phyloP scores from a whole-genome alignment of 2,329 filamentous ascomycete species.

The Rhexocercosporidium sp. region DNA sequence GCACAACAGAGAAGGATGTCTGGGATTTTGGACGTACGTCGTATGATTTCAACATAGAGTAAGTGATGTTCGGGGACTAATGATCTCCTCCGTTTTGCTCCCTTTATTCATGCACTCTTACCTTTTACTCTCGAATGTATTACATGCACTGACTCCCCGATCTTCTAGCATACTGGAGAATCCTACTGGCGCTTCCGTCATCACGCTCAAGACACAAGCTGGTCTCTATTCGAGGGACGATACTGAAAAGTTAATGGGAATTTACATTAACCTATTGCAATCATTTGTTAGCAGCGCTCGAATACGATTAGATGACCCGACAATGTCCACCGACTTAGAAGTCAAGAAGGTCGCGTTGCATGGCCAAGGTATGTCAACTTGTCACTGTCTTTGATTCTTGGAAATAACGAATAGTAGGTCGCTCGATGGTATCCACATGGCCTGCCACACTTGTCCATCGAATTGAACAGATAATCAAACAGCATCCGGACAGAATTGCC shows the following conservation, averaged over 20 bases:
- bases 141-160: no score
- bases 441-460: constrained; percentile 28
- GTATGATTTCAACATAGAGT: constrained; percentile 27
- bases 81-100: no score
- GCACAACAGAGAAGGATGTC: constrained; percentile 28
- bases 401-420: not conserved
- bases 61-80: no score
- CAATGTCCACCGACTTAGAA: not conserved
- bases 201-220: constrained; percentile 1
- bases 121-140: no score
- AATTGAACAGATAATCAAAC: constrained; percentile 24
- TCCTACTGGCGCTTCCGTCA: constrained; percentile 9
- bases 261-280: not conserved
- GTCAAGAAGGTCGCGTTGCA: not conserved
- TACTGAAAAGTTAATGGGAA: not conserved
- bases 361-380: constrained; percentile 1
- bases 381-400: not conserved
- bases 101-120: no score
- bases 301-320: not conserved
- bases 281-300: not conserved
- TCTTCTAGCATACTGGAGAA: constrained; percentile 31
- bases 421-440: constrained; percentile 25
- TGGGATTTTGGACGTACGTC: constrained; percentile 27
- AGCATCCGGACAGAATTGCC: constrained; percentile 16
- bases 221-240: not conserved